phyloP scores from a whole-genome alignment of 768 basidiomycete species.

The Macrolepiota albuminosa region DNA sequence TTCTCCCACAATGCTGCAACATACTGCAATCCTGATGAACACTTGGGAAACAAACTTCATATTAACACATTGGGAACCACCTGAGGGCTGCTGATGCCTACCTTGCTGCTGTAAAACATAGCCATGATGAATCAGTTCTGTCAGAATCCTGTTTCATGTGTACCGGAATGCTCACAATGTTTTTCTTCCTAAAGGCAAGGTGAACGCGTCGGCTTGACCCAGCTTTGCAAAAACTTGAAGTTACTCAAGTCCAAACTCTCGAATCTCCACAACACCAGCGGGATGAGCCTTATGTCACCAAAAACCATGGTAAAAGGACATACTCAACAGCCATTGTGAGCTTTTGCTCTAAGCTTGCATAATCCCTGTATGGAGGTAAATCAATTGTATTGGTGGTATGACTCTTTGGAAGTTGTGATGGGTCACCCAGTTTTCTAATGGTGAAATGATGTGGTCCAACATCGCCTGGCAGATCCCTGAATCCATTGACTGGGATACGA shows the following conservation, averaged over 20 bases:
- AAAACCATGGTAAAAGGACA: constrained; percentile 30
- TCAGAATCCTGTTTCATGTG: constrained; percentile 8
- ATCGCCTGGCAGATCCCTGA: constrained; percentile 97
- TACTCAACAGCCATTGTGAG: constrained; percentile 91
- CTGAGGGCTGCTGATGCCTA: constrained; percentile 74
- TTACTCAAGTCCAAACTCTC: constrained; percentile 19
- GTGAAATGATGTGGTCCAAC: constrained; percentile 97
- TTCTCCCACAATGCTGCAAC: constrained; percentile 56
- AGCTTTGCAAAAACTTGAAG: constrained; percentile 50
- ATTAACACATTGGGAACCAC: constrained; percentile 70
- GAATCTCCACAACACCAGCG: constrained; percentile 24
- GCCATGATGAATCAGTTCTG: constrained; percentile 67
- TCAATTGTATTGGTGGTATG: constrained; percentile 95
- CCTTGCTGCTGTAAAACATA: constrained; percentile 64
- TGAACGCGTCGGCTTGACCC: constrained; percentile 78
- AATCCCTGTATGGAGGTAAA: constrained; percentile 96
- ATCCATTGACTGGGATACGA: constrained; percentile 96
- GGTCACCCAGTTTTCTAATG: constrained; percentile 97
- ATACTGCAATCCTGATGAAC: constrained; percentile 81
- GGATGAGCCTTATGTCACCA: constrained; percentile 10
- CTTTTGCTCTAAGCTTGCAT: constrained; percentile 91
- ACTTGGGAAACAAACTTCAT: constrained; percentile 63
- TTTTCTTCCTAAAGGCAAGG: constrained; percentile 52
- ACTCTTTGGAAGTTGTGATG: constrained; percentile 93
- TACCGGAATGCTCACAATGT: neutral